Conservation (phyloP, 73 alveolate genomes). For the Paramecium caudatum region DNA sequence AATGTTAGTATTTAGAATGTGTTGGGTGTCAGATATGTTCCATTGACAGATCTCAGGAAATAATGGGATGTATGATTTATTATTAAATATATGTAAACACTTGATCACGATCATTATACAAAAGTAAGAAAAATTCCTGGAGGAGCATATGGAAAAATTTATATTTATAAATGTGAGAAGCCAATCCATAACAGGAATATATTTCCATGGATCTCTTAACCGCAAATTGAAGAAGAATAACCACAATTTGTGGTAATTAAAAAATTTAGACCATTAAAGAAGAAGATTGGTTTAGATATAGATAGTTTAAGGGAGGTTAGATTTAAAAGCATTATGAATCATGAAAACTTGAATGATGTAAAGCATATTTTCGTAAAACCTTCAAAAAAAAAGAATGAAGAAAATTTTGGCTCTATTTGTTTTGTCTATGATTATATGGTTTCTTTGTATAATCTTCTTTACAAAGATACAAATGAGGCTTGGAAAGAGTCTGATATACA, state of each 20-base stretch:
- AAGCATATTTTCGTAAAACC: constrained; percentile 4
- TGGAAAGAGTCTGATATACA: constrained; percentile 58
- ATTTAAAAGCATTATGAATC: not conserved
- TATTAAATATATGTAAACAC: not conserved
- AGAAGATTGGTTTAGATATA: constrained; percentile 34
- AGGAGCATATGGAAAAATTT: constrained; percentile 60
- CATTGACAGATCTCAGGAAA: constrained; percentile 76
- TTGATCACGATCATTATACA: constrained; percentile 2
- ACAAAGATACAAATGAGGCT: not conserved
- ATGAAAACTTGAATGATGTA: not conserved
- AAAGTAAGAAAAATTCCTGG: constrained; percentile 43
- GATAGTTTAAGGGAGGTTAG: constrained; percentile 12
- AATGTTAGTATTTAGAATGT: constrained; percentile 66
- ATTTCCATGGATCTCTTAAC: not conserved
- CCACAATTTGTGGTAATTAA: constrained; percentile 6
- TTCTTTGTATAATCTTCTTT: not conserved
- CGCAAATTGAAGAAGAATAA: not conserved
- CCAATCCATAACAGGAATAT: constrained; percentile 6
- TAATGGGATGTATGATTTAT: not conserved
- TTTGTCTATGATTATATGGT: constrained; percentile 59
- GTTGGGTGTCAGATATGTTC: constrained; percentile 88
- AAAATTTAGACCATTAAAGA: constrained; percentile 22
- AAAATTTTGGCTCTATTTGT: constrained; percentile 1
- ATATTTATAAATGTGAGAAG: not conserved
- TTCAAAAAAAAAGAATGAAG: constrained; percentile 30